Evolutionary conservation across 495 filamentous ascomycete species (phyloP).

Genomic region (Neurospora hispaniola): DNA sequence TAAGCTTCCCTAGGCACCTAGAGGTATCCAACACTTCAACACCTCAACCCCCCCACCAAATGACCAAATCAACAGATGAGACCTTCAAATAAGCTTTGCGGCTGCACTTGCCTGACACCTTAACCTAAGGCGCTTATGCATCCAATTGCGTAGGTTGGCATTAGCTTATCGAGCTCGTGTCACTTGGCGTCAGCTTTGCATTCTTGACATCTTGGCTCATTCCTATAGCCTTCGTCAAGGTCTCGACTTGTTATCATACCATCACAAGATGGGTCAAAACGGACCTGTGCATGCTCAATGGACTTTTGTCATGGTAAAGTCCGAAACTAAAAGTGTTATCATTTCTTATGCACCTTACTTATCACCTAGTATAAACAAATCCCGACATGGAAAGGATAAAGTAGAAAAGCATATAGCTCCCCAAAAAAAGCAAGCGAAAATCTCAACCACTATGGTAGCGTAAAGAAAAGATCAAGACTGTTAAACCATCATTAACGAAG

Average conservation of each 20-base stretch:
- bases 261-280: background rate
- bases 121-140: background rate
- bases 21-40: background rate
- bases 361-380: background rate
- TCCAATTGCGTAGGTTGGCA: background rate
- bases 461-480: background rate
- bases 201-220: background rate
- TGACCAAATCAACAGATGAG: background rate
- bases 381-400: background rate
- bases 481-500: background rate
- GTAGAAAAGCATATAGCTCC: background rate
- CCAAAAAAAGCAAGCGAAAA: background rate
- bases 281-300: background rate
- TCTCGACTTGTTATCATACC: background rate
- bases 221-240: background rate
- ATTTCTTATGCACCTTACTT: background rate
- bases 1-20: background rate
- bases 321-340: background rate
- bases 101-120: background rate
- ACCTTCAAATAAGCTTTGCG: background rate
- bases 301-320: background rate
- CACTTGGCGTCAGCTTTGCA: background rate
- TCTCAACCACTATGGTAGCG: background rate
- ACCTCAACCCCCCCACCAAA: background rate
- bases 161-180: background rate